Conservation (phyloP, 805 yeast genomes). For the Saturnispora halmiae region DNA sequence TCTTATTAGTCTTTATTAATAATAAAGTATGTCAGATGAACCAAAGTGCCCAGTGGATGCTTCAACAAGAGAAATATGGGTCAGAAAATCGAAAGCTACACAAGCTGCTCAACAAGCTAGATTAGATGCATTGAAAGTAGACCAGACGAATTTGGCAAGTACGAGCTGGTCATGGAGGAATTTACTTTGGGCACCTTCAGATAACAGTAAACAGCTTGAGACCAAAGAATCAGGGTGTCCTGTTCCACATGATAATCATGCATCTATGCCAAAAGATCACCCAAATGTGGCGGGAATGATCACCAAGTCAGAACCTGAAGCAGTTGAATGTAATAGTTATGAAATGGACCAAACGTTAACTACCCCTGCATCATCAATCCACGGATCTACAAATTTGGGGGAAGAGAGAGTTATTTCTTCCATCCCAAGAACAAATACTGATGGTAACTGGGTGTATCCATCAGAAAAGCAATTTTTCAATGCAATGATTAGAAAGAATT, state of each 20-base stretch:
- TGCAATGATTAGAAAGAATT: constrained; percentile 86
- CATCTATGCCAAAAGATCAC: constrained; percentile 18
- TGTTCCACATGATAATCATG: constrained; percentile 11
- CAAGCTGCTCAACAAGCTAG: constrained; percentile 12
- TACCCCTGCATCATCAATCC: constrained; percentile 22
- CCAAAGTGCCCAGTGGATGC: constrained; percentile 63
- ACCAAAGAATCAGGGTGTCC: constrained; percentile 4
- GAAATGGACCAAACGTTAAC: constrained; percentile 24
- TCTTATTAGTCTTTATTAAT: no score
- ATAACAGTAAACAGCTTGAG: neutral
- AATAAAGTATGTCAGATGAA: constrained; percentile 15
- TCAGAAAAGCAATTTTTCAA: constrained; percentile 90
- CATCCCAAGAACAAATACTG: constrained; percentile 68
- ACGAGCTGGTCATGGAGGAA: constrained; percentile 14
- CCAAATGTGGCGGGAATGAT: constrained; percentile 14
- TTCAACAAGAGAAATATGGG: constrained; percentile 51
- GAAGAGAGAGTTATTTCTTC: constrained; percentile 70
- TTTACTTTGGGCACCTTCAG: constrained; percentile 18
- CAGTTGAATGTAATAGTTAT: constrained; percentile 44
- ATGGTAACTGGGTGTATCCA: constrained; percentile 85
- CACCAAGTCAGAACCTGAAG: constrained; percentile 19
- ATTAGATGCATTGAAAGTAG: neutral
- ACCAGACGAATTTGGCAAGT: neutral
- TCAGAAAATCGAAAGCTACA: constrained; percentile 27
- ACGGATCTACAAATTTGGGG: constrained; percentile 40